phyloP scores from a whole-genome alignment of 176 grass and related monocot genomes.

The Ampelocalamus luodianensis region DNA sequence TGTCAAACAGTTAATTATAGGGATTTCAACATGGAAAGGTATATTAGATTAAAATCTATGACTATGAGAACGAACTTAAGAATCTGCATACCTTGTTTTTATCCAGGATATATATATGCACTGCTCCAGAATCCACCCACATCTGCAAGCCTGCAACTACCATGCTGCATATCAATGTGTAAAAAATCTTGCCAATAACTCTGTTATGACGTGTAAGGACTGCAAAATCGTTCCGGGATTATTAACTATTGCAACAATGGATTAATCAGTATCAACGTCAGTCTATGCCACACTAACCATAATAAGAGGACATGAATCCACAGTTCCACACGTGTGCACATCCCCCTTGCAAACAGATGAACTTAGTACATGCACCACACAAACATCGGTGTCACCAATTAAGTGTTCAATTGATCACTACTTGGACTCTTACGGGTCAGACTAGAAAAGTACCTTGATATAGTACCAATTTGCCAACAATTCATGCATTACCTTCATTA shows the following conservation, averaged over 20 bases:
- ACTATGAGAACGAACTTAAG: neutral
- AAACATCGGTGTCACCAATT: neutral
- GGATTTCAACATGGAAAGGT: no score
- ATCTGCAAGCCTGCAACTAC: neutral
- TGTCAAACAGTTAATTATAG: neutral
- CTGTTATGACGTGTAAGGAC: neutral
- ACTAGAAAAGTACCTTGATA: constrained; percentile 13
- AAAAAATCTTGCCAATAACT: neutral
- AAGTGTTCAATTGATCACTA: neutral
- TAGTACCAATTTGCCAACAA: constrained; percentile 7
- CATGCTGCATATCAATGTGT: neutral
- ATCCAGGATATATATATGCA: neutral
- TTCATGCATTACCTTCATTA: constrained; percentile 31
- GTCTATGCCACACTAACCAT: constrained; percentile 39
- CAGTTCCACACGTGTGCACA: constrained; percentile 18
- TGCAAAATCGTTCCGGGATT: neutral
- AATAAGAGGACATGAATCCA: constrained; percentile 3
- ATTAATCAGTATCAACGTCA: constrained; percentile 10
- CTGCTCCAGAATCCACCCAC: neutral
- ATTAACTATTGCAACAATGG: neutral
- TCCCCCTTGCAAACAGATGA: constrained; percentile 14
- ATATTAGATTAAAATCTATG: neutral
- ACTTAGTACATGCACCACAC: neutral
- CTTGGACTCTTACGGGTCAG: neutral
- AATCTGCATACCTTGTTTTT: neutral